phyloP scores from a whole-genome alignment of 352 stramenopile genomes.

The Phytophthora sansomeana region DNA sequence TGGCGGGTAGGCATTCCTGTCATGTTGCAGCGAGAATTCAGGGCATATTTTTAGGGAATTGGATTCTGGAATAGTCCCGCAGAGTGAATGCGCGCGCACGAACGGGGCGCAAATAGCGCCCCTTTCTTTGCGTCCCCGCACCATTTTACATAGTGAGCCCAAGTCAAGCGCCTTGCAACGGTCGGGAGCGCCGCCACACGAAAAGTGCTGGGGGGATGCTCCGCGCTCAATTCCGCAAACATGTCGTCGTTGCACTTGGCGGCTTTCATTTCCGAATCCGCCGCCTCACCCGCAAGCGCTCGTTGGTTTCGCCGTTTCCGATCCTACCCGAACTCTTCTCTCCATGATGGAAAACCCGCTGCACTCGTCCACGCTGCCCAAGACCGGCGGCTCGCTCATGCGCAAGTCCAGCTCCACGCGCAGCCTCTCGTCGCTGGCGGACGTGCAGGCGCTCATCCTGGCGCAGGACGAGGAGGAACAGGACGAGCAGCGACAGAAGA shows the following conservation, averaged over 20 bases:
- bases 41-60: conserved; percentile 25
- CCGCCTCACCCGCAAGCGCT: conserved; percentile 9
- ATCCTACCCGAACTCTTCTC: background rate
- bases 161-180: conserved; percentile 19
- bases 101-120: background rate
- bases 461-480: conserved; percentile 59
- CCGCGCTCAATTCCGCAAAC: conserved; percentile 31
- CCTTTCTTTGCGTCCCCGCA: conserved; percentile 24
- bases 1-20: no score
- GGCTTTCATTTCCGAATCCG: conserved; percentile 40
- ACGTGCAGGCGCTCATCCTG: conserved; percentile 51
- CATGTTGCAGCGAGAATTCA: conserved; percentile 1
- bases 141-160: conserved; percentile 30
- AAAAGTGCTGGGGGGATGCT: conserved; percentile 5
- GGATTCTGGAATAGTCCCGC: conserved; percentile 20
- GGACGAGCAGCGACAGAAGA: conserved; percentile 43
- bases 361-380: conserved; percentile 34
- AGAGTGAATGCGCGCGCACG: conserved; percentile 23
- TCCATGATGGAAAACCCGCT: conserved; percentile 49
- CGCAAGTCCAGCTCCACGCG: conserved; percentile 69
- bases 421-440: conserved; percentile 47
- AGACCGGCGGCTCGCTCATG: conserved; percentile 37
- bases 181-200: conserved; percentile 10
- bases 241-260: conserved; percentile 42
- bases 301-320: conserved; percentile 5